Percentiles rank a stretch among this genome's conserved stretches.
phyloP scores from a whole-genome alignment of 441 rosid genomes.

The Pelargonium fulgidum region DNA sequence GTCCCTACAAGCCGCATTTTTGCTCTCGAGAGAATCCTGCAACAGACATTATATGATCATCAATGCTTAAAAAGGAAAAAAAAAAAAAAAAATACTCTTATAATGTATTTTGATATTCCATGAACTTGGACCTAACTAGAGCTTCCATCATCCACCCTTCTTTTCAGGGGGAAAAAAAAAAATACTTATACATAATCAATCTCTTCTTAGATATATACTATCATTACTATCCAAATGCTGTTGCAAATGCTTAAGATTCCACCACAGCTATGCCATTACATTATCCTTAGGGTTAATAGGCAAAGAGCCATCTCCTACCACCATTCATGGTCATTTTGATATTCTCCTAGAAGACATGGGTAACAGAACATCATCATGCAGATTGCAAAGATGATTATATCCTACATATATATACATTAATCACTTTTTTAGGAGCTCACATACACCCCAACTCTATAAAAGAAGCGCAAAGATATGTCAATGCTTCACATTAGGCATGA shows the following conservation, averaged over 20 bases:
- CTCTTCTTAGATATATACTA: conserved; percentile 2
- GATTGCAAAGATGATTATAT: background rate
- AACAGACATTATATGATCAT: conserved; percentile 23
- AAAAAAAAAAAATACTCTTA: conserved; percentile 4
- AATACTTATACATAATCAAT: background rate
- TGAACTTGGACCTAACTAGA: background rate
- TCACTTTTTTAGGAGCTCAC: background rate
- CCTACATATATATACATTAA: background rate
- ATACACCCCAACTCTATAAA: background rate
- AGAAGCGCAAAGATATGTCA: background rate
- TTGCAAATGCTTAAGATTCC: background rate
- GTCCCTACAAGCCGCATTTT: conserved; percentile 51
- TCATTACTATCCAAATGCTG: conserved; percentile 10
- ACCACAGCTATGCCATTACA: background rate
- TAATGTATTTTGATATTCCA: conserved; percentile 8
- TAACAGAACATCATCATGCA: background rate
- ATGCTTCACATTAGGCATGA: background rate
- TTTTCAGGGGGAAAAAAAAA: background rate
- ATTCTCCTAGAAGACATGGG: background rate
- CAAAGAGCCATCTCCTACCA: background rate
- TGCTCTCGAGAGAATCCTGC: conserved; percentile 71
- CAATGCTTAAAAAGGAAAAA: conserved; percentile 11
- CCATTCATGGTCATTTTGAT: background rate
- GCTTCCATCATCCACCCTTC: conserved; percentile 8
- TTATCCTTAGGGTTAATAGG: background rate